These are phyloP conservation scores for Phytophthora rubi DNA, from an alignment of 352 stramenopile genomes.

Conservation along the genomic window DNA sequence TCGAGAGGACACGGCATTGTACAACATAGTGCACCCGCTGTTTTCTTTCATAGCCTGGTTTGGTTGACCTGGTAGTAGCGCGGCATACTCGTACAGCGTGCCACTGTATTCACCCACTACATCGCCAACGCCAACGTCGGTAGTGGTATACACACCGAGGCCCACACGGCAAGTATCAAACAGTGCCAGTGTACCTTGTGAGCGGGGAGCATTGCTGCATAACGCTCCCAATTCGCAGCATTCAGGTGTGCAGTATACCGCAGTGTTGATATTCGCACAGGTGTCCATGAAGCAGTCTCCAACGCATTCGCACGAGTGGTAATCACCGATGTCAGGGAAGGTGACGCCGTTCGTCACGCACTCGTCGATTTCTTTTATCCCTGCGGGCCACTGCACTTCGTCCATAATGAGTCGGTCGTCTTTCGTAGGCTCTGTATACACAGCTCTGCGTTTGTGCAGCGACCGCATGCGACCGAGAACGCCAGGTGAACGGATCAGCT, in stretches of 20 bases:
- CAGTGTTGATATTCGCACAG: not conserved
- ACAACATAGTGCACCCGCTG: conserved; percentile 11
- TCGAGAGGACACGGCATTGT: not conserved
- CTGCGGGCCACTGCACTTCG: too few relatives aligned
- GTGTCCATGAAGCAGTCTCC: not conserved
- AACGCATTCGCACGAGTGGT: not conserved
- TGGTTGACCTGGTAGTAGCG: not conserved
- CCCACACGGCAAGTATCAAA: conserved; percentile 4
- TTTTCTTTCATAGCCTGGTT: conserved; percentile 8
- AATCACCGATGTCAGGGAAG: too few relatives aligned
- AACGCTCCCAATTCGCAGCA: conserved; percentile 1
- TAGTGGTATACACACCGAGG: conserved; percentile 4
- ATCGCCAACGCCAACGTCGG: not conserved
- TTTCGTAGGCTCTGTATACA: too few relatives aligned
- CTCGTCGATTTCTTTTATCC: too few relatives aligned
- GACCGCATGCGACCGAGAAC: too few relatives aligned
- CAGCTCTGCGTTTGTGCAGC: too few relatives aligned
- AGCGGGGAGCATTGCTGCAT: conserved; percentile 15
- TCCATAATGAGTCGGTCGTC: too few relatives aligned
- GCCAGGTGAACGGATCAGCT: too few relatives aligned
- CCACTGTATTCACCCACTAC: conserved; percentile 8
- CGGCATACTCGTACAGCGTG: not conserved
- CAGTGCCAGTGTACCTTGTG: not conserved
- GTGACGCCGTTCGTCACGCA: too few relatives aligned
- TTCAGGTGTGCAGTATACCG: not conserved